Percentiles rank a stretch among this genome's conserved stretches.
These are phyloP conservation scores for Aspergillus costaricaensis DNA, from an alignment of 2,329 filamentous ascomycete genomes.

Conservation along the genomic window DNA sequence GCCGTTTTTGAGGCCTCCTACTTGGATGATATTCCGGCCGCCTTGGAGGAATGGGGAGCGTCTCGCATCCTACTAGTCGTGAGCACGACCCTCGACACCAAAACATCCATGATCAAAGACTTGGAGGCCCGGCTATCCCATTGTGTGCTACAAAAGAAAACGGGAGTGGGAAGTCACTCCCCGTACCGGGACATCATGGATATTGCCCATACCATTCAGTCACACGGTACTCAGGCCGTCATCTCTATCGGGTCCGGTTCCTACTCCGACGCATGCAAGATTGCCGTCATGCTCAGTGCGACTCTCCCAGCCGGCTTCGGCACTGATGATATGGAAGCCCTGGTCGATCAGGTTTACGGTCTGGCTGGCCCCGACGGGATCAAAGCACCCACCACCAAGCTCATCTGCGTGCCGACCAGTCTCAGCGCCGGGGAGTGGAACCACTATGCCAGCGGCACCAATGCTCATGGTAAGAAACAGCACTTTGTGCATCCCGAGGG, in stretches of 20 bases:
- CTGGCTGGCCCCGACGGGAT: conserved; percentile 1
- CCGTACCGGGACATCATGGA: conserved; percentile 4
- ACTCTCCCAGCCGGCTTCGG: neutral
- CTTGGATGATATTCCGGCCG: neutral
- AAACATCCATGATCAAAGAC: neutral
- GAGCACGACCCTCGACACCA: conserved; percentile 6
- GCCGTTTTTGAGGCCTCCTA: conserved; percentile 7
- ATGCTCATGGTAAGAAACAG: neutral
- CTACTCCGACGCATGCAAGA: conserved; percentile 6
- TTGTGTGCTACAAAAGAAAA: conserved; percentile 5
- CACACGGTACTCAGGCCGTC: neutral
- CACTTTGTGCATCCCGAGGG: conserved; percentile 2
- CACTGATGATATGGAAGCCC: conserved; percentile 1
- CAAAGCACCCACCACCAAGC: neutral
- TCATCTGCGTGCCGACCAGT: conserved; percentile 7
- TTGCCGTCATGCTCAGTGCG: conserved; percentile 7
- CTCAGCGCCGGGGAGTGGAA: conserved; percentile 6
- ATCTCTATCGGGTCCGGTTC: conserved; percentile 3
- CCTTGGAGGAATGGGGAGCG: neutral
- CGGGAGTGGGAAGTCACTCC: conserved; percentile 4
- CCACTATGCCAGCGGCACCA: neutral
- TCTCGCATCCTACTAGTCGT: conserved; percentile 3
- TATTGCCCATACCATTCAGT: conserved; percentile 1
- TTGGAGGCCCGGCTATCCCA: neutral
- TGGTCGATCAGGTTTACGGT: conserved; percentile 1